Base-by-base conservation (phyloP, 106 monocot genomes). In the Triglochin maritima region DNA sequence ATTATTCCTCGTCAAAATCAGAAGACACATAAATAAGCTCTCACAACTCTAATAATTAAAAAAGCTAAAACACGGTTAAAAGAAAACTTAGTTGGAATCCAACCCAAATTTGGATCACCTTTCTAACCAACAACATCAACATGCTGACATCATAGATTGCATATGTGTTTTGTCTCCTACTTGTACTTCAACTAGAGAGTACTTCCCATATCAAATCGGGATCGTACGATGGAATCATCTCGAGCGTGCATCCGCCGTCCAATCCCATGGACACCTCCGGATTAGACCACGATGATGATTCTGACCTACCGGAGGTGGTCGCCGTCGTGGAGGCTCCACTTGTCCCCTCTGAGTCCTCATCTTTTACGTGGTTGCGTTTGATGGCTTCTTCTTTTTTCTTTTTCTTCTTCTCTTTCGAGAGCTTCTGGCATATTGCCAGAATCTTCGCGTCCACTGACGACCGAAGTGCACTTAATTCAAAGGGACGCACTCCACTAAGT, bases 171-270 rank as follows among this genome's bases (percentile, higher is more conserved):
- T 16, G 11, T 7, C n/a, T 16, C 11, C 58, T 2, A 58, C 2
- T 58, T 55, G 10, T 3, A 55, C 55, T 10, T 65, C 73, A 76
- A 62, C 53, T 65, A 69, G 64, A 75, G 8, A 93, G 81, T 59
- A 88, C 76, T 41, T 85, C 80, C 92, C 92, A 88, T 5, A 93
- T 93, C 2, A 88, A 77, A 57, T 93, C 92, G 5, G 83, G 85
- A 68, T 93, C 92, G 46, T 83, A 88, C 11, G 92, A 93, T 14
- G 92, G 88, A 67, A 93, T 75, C 64, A 74, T 66, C 51, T 62
- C 79, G 10, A 88, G 67, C 46, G 72, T 79, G 58, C 70, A 85
- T 50, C 71, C 74, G 44, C 78, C 79, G 67, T 79, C 79, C 56
- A 44, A 47, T 12, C 64, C 69, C n/a, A 45, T 55, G 55, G 10